Percentiles rank a stretch among this genome's conserved stretches.
phyloP scores from a whole-genome alignment of 345 rosid species.

The Eucalyptus sp. region DNA sequence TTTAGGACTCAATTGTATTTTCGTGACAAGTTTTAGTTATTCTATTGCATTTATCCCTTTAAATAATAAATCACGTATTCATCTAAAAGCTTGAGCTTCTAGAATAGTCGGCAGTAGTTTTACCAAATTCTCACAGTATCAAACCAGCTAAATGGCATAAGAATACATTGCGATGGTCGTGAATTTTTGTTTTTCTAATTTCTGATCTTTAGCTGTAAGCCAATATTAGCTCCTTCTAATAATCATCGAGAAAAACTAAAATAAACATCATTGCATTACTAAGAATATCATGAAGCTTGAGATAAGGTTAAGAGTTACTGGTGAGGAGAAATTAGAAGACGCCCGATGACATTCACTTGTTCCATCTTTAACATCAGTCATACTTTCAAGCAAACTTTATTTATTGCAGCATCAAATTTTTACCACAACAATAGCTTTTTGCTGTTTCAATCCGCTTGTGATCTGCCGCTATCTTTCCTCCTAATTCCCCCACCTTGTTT shows the following conservation, averaged over 20 bases:
- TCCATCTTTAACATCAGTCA: not conserved
- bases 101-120: fast-evolving
- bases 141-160: not conserved
- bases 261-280: not conserved
- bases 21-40: no score
- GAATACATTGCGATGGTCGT: not conserved
- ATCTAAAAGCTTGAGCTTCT: no score
- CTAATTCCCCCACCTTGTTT: not conserved
- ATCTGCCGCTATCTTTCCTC: not conserved
- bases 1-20: no score
- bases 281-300: not conserved
- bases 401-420: not conserved
- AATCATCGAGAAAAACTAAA: not conserved
- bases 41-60: no score
- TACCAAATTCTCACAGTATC: not conserved
- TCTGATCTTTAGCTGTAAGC: not conserved
- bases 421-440: not conserved
- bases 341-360: not conserved
- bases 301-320: not conserved
- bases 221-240: not conserved
- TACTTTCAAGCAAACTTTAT: not conserved
- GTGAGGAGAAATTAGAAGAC: not conserved
- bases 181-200: not conserved
- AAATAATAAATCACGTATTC: no score
- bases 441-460: not conserved